Evolutionary conservation across 345 rosid genomes (phyloP), one percentile per base, ranked within the genome.

Genomic region (Gynandropsis gynandra): DNA sequence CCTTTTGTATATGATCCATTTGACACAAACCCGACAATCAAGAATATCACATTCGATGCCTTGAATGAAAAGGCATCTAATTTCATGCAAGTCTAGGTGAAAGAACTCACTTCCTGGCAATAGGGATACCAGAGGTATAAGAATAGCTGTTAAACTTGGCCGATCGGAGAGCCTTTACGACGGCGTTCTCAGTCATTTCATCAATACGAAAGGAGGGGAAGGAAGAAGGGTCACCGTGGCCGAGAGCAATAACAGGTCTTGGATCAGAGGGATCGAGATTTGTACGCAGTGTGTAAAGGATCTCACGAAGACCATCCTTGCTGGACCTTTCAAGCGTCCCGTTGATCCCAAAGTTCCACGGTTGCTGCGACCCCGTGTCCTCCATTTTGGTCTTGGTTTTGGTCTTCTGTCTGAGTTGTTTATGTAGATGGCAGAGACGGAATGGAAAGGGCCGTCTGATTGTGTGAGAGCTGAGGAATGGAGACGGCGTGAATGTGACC

Each of bases 141-240:
- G 77, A 32, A 50, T 78, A 80, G 12, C 54, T 59, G 47, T 80
- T 80, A 52, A 52, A 70, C 11, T 78, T 46, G 20, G 64, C 74
- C 0, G 87, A 80, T 5, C 50, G 52, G 4, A 80, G 13, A 44
- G 82, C 53, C 2, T 74, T 68, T 1, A 67, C 62, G 20, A 80
- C 36, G 41, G 92, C 84, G 10, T 76, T 80, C 35, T 68, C 80
- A 0, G 84, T 74, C 0, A 21, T 44, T 3, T 61, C 57, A 21
- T 72, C 13, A 0, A 74, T 68, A 4, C 60, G 56, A 47, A 76
- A 80, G 68, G 70, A 53, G 0, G 79, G 73, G 31, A 61, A 80
- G 3, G 53, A 54, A 10, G 84, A 74, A 9, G 92, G 82, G 35
- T 80, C 77, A 9, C 92, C 92, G 17, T 68, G 76, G 49, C 59